Evolutionary conservation across 495 filamentous ascomycete genomes (phyloP), one percentile per base, ranked within the genome.

Genomic region (Thermochaetoides thermophila): DNA sequence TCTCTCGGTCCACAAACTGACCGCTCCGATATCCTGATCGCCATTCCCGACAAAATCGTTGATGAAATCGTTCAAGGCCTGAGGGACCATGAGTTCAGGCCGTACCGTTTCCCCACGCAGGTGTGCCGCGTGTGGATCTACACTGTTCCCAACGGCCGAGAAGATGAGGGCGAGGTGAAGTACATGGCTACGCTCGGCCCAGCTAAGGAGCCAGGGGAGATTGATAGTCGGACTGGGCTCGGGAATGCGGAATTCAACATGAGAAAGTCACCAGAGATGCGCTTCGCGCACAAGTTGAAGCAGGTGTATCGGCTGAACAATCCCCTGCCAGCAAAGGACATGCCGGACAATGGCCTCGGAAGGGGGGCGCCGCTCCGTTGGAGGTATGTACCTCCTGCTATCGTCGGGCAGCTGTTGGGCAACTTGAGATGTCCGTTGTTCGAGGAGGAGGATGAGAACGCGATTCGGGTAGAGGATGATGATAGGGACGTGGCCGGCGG

Each of bases 221-320:
- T 67, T 12, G 19, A 49, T 6, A 46, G 49, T 29, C 37, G 48
- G 9, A 43, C 34, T 7, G 64, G 62, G 0, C 16, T 59, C 1
- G 66, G 59, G 16, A 70, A 68, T 24, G 52, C 44, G 12, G 59
- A 62, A 21, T 70, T 70, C 45, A 69, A 68, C 32, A 33, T 42
- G n/a, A 56, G 57, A 17, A 44, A 35, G 11, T 35, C 17, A 11
- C n/a, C n/a, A n/a, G 27, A 30, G 6, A 42, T 43, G 17, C 55
- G 53, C 17, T 57, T 41, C 24, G 66, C 66, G 11, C 60, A 66
- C 29, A 59, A 68, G 43, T 48, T 71, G 19, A 18, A 59, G 4
- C 62, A 69, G 36, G 56, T 70, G 5, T 70, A 70, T 32, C 53
- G 63, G 39, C 56, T 72, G 4, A 64, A 68, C 31, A 59, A 69